These are phyloP conservation scores for Hymenoscyphus scutula DNA, from an alignment of 2,329 filamentous ascomycete genomes.

Conservation along the genomic window DNA sequence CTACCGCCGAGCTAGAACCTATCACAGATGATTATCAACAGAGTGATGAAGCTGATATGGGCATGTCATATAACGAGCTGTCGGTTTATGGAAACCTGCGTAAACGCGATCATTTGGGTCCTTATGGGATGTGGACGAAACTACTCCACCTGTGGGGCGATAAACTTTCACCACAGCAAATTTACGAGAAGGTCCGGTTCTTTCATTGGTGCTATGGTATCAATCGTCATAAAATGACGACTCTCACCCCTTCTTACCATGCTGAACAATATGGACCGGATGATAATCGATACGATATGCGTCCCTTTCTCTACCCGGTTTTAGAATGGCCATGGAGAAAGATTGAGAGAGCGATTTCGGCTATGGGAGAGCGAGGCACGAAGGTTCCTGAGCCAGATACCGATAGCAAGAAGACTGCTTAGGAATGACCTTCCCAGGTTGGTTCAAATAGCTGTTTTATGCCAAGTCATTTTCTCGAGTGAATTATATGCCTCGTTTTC, in stretches of 20 bases:
- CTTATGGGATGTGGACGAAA: conserved; percentile 47
- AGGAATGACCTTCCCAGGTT: no score
- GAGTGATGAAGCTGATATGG: conserved; percentile 46
- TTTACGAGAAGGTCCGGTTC: conserved; percentile 46
- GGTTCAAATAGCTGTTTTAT: no score
- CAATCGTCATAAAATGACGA: conserved; percentile 54
- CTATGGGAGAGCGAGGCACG: conserved; percentile 13
- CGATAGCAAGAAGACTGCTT: not conserved
- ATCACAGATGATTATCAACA: conserved; percentile 60
- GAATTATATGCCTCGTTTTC: no score
- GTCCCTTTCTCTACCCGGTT: conserved; percentile 53
- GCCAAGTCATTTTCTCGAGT: no score
- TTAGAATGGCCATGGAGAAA: conserved; percentile 15
- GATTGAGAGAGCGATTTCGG: conserved; percentile 9
- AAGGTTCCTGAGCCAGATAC: not conserved
- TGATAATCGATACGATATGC: conserved; percentile 56
- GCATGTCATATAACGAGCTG: conserved; percentile 51
- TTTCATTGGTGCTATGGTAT: conserved; percentile 51
- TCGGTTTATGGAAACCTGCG: conserved; percentile 44
- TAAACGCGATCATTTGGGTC: conserved; percentile 48
- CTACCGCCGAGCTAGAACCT: conserved; percentile 64
- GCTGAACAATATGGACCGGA: conserved; percentile 43
- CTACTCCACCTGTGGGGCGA: conserved; percentile 47
- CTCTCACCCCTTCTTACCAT: conserved; percentile 35
- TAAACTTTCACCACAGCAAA: conserved; percentile 40